Percentiles rank a stretch among this genome's conserved stretches.
Evolutionary conservation across 805 yeast genomes (phyloP).

Genomic region (Schwanniomyces occidentalis): DNA sequence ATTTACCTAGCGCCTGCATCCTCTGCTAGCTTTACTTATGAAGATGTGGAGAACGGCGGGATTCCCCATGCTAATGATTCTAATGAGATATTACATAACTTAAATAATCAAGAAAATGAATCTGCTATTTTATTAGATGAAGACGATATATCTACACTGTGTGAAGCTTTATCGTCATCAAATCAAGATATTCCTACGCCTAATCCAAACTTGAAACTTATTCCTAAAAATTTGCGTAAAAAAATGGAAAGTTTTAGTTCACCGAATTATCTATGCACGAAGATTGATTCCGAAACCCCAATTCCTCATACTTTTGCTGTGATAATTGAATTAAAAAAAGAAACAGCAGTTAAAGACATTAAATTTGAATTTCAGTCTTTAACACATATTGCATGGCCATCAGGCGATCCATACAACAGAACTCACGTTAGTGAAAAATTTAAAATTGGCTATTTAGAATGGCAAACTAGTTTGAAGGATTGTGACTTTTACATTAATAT

Average conservation of each 20-base stretch:
- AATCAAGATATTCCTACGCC: background rate
- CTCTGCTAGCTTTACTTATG: slow-evolving; percentile 41
- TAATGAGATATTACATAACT: slow-evolving; percentile 2
- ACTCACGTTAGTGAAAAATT: slow-evolving; percentile 46
- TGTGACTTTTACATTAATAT: slow-evolving; percentile 46
- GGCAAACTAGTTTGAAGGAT: slow-evolving; percentile 45
- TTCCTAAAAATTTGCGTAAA: slow-evolving; percentile 13
- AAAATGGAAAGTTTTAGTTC: slow-evolving; percentile 27
- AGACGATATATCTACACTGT: slow-evolving; percentile 7
- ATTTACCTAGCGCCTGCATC: slow-evolving; percentile 40
- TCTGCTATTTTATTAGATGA: slow-evolving; percentile 12
- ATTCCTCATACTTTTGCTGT: slow-evolving; percentile 57
- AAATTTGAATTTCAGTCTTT: slow-evolving; percentile 44
- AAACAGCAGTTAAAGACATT: slow-evolving; percentile 37
- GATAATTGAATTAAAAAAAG: slow-evolving; percentile 44
- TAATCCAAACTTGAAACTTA: background rate
- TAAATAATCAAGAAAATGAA: slow-evolving; percentile 7
- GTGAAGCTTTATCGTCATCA: slow-evolving; percentile 1
- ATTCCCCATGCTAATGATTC: slow-evolving; percentile 15
- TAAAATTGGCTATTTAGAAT: slow-evolving; percentile 46
- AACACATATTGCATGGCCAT: slow-evolving; percentile 52
- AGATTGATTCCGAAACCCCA: slow-evolving; percentile 39
- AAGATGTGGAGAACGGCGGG: slow-evolving; percentile 44
- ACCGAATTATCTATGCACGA: slow-evolving; percentile 38
- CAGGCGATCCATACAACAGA: slow-evolving; percentile 51